These are phyloP conservation scores for Stephanodiscus triporus DNA, from an alignment of 108 stramenopile genomes.

Conservation along the genomic window DNA sequence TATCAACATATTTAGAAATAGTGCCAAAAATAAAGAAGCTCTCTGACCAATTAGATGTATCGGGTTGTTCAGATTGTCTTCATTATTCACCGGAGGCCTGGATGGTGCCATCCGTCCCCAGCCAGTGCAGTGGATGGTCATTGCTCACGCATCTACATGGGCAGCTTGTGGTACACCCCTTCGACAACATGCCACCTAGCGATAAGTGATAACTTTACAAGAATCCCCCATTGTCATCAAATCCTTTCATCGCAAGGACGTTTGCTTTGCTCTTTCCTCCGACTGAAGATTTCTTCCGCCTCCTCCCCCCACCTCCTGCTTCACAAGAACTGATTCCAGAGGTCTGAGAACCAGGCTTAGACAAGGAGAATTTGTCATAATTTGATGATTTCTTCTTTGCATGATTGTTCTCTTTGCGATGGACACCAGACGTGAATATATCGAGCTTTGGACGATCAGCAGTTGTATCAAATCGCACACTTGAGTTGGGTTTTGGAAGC, in stretches of 20 bases:
- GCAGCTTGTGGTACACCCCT: too few relatives aligned
- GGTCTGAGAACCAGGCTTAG: constrained; percentile 26
- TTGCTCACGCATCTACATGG: too few relatives aligned
- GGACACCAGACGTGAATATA: constrained; percentile 37
- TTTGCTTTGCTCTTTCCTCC: constrained; percentile 33
- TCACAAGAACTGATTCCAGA: constrained; percentile 48
- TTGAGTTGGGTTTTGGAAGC: constrained; percentile 23
- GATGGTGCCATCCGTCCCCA: too few relatives aligned
- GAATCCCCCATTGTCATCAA: constrained; percentile 47
- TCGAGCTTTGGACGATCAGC: constrained; percentile 37
- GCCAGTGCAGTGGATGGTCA: too few relatives aligned
- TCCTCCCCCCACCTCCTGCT: constrained; percentile 27
- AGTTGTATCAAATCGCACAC: constrained; percentile 41
- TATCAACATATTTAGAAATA: too few relatives aligned
- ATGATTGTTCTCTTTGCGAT: constrained; percentile 19
- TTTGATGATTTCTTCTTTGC: constrained; percentile 27
- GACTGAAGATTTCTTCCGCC: constrained; percentile 36
- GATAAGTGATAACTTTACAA: too few relatives aligned
- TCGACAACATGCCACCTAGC: too few relatives aligned
- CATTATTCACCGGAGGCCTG: too few relatives aligned
- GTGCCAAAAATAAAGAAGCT: too few relatives aligned
- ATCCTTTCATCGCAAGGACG: constrained; percentile 27
- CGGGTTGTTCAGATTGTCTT: too few relatives aligned
- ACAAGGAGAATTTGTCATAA: constrained; percentile 15
- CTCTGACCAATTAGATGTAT: too few relatives aligned